phyloP scores from a whole-genome alignment of 202 grass and related monocot genomes.

The Saccharum hybrid region DNA sequence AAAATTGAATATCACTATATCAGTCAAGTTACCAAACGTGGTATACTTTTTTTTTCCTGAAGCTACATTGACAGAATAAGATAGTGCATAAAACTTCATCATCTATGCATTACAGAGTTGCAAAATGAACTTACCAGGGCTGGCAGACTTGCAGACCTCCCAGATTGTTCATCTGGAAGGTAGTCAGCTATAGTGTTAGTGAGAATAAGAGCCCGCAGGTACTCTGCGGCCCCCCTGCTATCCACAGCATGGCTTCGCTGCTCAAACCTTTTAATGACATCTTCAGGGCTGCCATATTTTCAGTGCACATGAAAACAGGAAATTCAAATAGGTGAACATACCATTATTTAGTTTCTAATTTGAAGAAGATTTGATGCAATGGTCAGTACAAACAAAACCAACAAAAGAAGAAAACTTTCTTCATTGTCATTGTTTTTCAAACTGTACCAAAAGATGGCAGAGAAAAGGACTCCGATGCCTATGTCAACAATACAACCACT shows the following conservation, averaged over 20 bases:
- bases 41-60: not conserved
- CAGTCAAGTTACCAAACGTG: not conserved
- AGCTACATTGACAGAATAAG: constrained; percentile 14
- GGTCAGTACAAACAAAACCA: constrained; percentile 5
- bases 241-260: constrained; percentile 92
- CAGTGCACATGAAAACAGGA: constrained; percentile 32
- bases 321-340: constrained; percentile 25
- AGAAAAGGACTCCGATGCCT: constrained; percentile 7
- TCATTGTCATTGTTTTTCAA: not conserved
- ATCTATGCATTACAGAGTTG: constrained; percentile 32
- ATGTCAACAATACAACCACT: constrained; percentile 7
- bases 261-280: constrained; percentile 92
- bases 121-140: constrained; percentile 69
- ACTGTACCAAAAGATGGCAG: constrained; percentile 23
- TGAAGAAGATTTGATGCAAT: not conserved
- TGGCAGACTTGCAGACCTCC: constrained; percentile 81
- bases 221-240: constrained; percentile 87
- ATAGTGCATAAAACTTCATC: constrained; percentile 15
- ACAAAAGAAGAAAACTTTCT: not conserved
- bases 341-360: constrained; percentile 23
- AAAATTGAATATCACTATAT: constrained; percentile 1
- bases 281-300: constrained; percentile 73
- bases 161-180: constrained; percentile 82
- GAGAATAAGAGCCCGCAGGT: constrained; percentile 88
- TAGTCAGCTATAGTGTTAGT: constrained; percentile 89